Percentiles rank a stretch among this genome's conserved stretches.
Evolutionary conservation across 1,139 yeast species (phyloP).

Genomic region (Torulaspora globosa): DNA sequence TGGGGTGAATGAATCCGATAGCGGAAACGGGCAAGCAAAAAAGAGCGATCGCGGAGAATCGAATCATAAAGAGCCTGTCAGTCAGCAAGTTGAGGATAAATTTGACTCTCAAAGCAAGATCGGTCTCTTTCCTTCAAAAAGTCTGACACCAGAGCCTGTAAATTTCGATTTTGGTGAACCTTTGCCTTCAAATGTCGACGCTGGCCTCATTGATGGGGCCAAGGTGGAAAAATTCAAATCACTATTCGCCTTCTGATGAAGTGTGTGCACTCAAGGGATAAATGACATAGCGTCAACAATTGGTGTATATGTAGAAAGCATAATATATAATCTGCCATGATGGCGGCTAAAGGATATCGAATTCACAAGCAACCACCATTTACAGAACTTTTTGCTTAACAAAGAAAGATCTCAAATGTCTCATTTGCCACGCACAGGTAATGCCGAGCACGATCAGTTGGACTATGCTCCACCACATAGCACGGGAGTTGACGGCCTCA

Average conservation of each 20-base stretch:
- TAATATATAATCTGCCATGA: not conserved
- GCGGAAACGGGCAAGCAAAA: not conserved
- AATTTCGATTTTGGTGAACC: slow-evolving; percentile 24
- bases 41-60: not conserved
- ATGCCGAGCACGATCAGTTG: slow-evolving; percentile 54
- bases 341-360: not conserved
- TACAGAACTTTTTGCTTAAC: slow-evolving; percentile 61
- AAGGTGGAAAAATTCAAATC: slow-evolving; percentile 25
- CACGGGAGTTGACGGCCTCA: slow-evolving; percentile 61
- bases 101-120: not conserved
- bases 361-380: slow-evolving; percentile 4
- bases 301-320: not conserved
- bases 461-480: slow-evolving; percentile 60
- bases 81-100: not conserved
- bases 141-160: not conserved
- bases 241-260: slow-evolving; percentile 22
- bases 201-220: slow-evolving; percentile 17
- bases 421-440: slow-evolving; percentile 66
- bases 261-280: not conserved
- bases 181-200: slow-evolving; percentile 21
- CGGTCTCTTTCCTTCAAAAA: not conserved
- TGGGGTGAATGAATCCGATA: not conserved
- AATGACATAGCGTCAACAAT: not conserved
- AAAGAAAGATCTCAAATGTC: slow-evolving; percentile 59
- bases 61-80: not conserved